Percentiles rank a stretch among this genome's conserved stretches.
Conservation (phyloP, 2,329 filamentous ascomycete genomes). For the Remersonia thermophila region DNA sequence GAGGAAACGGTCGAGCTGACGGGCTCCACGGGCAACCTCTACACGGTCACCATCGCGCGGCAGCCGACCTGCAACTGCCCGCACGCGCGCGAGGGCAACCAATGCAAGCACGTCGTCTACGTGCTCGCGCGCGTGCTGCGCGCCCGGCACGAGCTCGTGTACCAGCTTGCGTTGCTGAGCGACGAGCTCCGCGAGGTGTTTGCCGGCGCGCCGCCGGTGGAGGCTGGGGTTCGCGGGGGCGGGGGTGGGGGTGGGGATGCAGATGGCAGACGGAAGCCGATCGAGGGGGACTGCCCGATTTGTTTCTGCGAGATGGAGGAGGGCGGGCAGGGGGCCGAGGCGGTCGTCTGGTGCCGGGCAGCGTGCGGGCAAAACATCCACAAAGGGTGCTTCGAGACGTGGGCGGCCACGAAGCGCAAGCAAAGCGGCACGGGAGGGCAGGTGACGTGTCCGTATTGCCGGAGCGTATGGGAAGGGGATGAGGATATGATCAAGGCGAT, state of each 20-base stretch:
- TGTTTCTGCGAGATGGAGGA: conserved; percentile 38
- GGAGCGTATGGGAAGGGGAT: conserved; percentile 42
- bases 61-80: conserved; percentile 44
- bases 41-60: conserved; percentile 42
- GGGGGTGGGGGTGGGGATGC: conserved; percentile 10
- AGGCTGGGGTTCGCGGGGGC: conserved; percentile 16
- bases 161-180: conserved; percentile 48
- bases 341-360: conserved; percentile 38
- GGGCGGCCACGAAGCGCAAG: conserved; percentile 36
- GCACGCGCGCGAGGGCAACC: conserved; percentile 38
- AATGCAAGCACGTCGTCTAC: conserved; percentile 56
- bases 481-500: conserved; percentile 31
- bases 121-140: conserved; percentile 48
- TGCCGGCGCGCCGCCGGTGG: conserved; percentile 35
- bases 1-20: conserved; percentile 46
- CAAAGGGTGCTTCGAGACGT: conserved; percentile 40
- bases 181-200: conserved; percentile 50
- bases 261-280: conserved; percentile 32
- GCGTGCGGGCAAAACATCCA: conserved; percentile 46
- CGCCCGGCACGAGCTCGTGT: conserved; percentile 42
- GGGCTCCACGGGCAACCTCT: conserved; percentile 54
- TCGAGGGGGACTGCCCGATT: conserved; percentile 45
- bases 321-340: conserved; percentile 20
- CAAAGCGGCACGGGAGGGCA: conserved; percentile 18
- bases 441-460: conserved; percentile 50